Conservation (phyloP, 1,139 yeast genomes). For the Debaryomycetaceae sp. region DNA sequence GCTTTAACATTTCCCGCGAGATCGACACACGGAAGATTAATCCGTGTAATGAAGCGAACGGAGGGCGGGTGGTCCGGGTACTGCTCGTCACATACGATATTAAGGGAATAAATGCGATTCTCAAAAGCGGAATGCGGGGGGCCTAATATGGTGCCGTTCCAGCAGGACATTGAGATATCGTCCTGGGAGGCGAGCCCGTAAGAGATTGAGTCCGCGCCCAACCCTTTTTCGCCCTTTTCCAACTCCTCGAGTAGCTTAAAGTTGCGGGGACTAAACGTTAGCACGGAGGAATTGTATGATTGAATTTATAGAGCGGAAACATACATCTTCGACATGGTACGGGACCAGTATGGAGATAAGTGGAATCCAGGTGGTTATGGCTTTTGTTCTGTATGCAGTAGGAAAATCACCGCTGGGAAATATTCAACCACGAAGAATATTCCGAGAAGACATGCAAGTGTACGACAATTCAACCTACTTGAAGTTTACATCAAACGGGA, state of each 20-base stretch:
- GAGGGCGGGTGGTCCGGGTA: conserved; percentile 88
- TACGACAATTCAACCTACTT: no score
- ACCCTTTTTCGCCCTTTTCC: conserved; percentile 96
- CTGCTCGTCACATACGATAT: conserved; percentile 67
- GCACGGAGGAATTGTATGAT: not conserved
- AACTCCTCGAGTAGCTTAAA: conserved; percentile 89
- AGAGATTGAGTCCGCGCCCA: conserved; percentile 94
- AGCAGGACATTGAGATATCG: conserved; percentile 81
- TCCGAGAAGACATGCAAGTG: no score
- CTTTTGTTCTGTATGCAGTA: no score
- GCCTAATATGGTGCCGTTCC: conserved; percentile 96
- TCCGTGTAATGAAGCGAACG: conserved; percentile 68
- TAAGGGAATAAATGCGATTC: conserved; percentile 81
- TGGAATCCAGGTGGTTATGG: no score
- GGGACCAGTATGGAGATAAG: no score
- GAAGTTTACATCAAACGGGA: no score
- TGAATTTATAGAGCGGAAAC: no score
- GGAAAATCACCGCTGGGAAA: no score
- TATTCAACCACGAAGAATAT: no score
- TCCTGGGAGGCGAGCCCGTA: conserved; percentile 84
- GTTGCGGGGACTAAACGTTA: conserved; percentile 65
- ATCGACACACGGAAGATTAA: conserved; percentile 87
- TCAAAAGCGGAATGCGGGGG: conserved; percentile 95
- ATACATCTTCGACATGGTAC: conserved; percentile 34
- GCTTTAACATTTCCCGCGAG: conserved; percentile 55